Evolutionary conservation across 2,329 filamentous ascomycete species (phyloP), one percentile per base, ranked within the genome.

Genomic region (Pseudogymnoascus sp.): DNA sequence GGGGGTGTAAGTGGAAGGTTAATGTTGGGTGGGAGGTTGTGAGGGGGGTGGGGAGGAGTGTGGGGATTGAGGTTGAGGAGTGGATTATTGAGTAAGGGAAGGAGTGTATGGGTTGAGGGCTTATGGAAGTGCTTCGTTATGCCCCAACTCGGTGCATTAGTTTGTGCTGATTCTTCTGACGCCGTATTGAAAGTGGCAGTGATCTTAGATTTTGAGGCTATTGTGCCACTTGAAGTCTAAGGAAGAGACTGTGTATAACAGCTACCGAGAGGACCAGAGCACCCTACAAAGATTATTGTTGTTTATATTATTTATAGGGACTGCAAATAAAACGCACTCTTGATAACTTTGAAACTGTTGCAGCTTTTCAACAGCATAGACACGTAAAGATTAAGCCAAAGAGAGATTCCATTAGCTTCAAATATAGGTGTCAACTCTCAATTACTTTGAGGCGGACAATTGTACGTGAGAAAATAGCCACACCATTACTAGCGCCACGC

Each of bases 21-120:
- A 90, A 89, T 68, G 86, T 90, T 64, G 85, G 86, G 1, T 93
- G 89, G 89, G 91, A 95, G 71, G 85, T 88, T 66, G 84, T 90
- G 5, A 79, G 87, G 65, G 82, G 81, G 3, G 76, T 95, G 67
- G 90, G 89, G 29, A 78, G 90, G 71, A 87, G 84, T 71, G 83
- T 95, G 61, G 87, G 88, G 2, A 81, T 95, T n/a, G 89, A 92
- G 73, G 81, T 92, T 11, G 86, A 90, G 66, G 90, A 93, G 73
- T 93, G 87, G 81, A 75, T 91, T 63, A 81, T 87, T 60, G 88
- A 90, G 67, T 90, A 73, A 72, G 16, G 34, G 26, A 3, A 8
- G 8, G 26, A 4, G 10, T 3, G 5, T 18, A 18, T 1, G 5
- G 10, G 12, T 18, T 1, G 26, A 34, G 29, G 47, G 26, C 26